phyloP scores from a whole-genome alignment of 192 early-diverging fungal genomes.

The Rhizophagus clarus region DNA sequence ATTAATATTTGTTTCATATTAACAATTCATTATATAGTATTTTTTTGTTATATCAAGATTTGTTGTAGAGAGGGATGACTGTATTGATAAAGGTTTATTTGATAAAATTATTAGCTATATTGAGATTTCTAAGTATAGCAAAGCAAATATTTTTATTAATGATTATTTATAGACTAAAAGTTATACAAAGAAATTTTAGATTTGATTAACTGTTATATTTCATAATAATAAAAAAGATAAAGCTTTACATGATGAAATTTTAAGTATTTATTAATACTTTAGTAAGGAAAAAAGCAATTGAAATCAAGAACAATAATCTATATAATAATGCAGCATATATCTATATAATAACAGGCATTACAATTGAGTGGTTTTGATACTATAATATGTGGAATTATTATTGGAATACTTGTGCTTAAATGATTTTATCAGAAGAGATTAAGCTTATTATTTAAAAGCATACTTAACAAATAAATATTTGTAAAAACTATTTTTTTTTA shows the following conservation, averaged over 20 bases:
- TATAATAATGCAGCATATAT: slow-evolving; percentile 77
- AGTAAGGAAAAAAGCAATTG: slow-evolving; percentile 66
- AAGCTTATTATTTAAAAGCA: too few relatives aligned
- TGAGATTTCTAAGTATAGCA: slow-evolving; percentile 46
- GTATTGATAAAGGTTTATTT: slow-evolving; percentile 65
- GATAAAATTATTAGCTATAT: slow-evolving; percentile 69
- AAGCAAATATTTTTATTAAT: slow-evolving; percentile 71
- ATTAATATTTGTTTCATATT: too few relatives aligned
- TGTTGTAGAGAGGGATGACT: too few relatives aligned
- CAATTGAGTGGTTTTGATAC: slow-evolving; percentile 74
- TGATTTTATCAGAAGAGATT: neutral
- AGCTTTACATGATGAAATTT: slow-evolving; percentile 74
- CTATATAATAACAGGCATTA: slow-evolving; percentile 42
- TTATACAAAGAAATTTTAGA: slow-evolving; percentile 60
- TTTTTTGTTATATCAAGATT: too few relatives aligned
- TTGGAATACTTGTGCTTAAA: neutral
- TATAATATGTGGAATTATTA: slow-evolving; percentile 80
- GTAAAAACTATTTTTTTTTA: slow-evolving; percentile 82
- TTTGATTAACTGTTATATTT: slow-evolving; percentile 70
- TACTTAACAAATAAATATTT: neutral
- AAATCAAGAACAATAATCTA: slow-evolving; percentile 70
- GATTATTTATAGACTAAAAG: slow-evolving; percentile 53
- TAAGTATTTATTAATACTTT: slow-evolving; percentile 62
- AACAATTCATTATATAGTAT: too few relatives aligned
- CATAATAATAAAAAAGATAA: slow-evolving; percentile 59